These are phyloP conservation scores for Microsporum ferrugineum DNA, from an alignment of 2,329 filamentous ascomycete species.

Conservation along the genomic window DNA sequence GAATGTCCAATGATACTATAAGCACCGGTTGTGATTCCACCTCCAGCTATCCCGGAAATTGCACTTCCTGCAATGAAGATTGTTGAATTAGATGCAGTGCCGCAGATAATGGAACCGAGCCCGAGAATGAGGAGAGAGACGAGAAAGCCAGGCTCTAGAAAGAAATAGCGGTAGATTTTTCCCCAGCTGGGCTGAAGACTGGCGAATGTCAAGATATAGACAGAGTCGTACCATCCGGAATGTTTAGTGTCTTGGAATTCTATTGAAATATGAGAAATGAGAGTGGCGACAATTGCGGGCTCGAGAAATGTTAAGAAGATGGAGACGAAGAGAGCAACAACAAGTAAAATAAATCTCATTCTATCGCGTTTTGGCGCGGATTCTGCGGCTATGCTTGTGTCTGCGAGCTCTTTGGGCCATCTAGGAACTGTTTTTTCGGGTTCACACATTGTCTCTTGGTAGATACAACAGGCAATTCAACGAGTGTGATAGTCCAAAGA, in stretches of 20 bases:
- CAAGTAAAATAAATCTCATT: neutral
- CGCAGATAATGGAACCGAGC: constrained; percentile 31
- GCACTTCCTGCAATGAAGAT: constrained; percentile 30
- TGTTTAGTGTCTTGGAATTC: constrained; percentile 36
- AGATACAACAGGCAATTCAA: too few species aligned
- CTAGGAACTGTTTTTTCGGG: neutral
- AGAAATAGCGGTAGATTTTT: constrained; percentile 33
- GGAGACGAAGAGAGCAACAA: neutral
- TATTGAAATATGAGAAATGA: constrained; percentile 38
- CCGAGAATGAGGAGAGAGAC: constrained; percentile 31
- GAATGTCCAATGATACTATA: constrained; percentile 26
- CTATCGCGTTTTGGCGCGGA: neutral
- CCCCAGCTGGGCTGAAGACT: constrained; percentile 34
- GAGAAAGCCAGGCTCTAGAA: constrained; percentile 34
- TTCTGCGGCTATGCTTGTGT: neutral
- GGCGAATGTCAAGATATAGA: constrained; percentile 34
- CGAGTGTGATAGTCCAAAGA: neutral
- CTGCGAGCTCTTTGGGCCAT: neutral
- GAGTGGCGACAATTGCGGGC: constrained; percentile 33
- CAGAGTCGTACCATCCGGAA: constrained; percentile 38
- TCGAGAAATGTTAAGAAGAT: neutral
- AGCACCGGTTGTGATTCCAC: constrained; percentile 29
- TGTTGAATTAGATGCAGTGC: constrained; percentile 26
- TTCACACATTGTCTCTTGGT: neutral
- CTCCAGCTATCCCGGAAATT: constrained; percentile 24